Percentiles rank a stretch among this genome's conserved stretches.
Conservation (phyloP, 2,329 filamentous ascomycete species). For the Exophiala sp. region DNA sequence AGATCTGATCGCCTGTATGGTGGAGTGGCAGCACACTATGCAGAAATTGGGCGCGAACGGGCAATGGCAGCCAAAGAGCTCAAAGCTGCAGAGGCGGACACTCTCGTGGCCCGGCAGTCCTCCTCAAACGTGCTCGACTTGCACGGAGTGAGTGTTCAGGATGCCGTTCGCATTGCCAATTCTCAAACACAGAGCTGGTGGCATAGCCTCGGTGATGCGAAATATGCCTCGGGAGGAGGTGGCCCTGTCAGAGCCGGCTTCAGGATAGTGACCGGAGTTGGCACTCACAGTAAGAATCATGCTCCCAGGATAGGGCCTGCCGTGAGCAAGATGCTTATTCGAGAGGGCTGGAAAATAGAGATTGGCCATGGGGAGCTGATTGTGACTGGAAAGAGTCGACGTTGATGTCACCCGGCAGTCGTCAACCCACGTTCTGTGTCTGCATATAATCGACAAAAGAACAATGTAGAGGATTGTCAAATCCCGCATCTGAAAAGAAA, state of each 20-base stretch:
- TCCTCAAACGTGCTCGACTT: conserved; percentile 64
- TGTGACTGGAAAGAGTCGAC: conserved; percentile 57
- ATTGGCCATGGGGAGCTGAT: conserved; percentile 67
- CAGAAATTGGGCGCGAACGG: conserved; percentile 65
- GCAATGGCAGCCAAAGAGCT: conserved; percentile 56
- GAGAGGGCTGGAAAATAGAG: conserved; percentile 80
- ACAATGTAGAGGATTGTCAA: too few species aligned
- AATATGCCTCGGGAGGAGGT: conserved; percentile 46
- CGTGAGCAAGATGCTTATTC: conserved; percentile 70
- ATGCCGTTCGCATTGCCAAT: conserved; percentile 74
- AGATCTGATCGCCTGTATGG: conserved; percentile 71
- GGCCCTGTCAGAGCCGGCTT: conserved; percentile 55
- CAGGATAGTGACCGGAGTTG: conserved; percentile 75
- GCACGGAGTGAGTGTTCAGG: conserved; percentile 76
- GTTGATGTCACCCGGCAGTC: neutral
- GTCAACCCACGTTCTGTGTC: too few species aligned
- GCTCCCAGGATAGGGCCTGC: conserved; percentile 72
- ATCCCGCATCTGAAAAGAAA: too few species aligned
- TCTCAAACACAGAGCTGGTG: conserved; percentile 71
- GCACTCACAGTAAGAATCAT: conserved; percentile 73
- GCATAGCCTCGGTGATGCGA: conserved; percentile 64
- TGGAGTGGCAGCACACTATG: conserved; percentile 73
- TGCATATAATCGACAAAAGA: too few species aligned
- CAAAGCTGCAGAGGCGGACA: conserved; percentile 66
- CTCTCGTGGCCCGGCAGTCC: conserved; percentile 66